phyloP scores from a whole-genome alignment of 1,139 yeast species.

The Hansenula sp. region DNA sequence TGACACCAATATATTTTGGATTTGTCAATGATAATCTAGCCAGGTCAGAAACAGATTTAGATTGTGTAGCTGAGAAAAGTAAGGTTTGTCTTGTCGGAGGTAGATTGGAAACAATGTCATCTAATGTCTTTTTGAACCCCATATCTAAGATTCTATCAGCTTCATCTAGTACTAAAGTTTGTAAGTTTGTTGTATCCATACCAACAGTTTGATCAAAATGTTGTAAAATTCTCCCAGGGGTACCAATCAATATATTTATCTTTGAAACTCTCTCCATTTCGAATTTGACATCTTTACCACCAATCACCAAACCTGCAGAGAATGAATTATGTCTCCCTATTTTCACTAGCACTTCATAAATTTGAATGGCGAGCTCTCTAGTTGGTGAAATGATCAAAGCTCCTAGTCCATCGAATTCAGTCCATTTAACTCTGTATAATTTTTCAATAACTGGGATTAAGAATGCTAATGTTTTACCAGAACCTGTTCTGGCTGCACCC shows the following conservation, averaged over 20 bases:
- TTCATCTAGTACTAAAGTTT: slow-evolving; percentile 85
- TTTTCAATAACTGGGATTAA: slow-evolving; percentile 79
- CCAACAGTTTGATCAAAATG: slow-evolving; percentile 94
- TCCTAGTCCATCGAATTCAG: slow-evolving; percentile 88
- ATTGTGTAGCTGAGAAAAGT: slow-evolving; percentile 89
- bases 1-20: slow-evolving; percentile 68
- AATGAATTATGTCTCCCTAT: slow-evolving; percentile 78
- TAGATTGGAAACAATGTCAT: slow-evolving; percentile 76
- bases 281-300: slow-evolving; percentile 89
- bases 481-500: slow-evolving; percentile 95
- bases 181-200: slow-evolving; percentile 74
- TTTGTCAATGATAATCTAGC: slow-evolving; percentile 83
- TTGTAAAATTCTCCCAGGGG: slow-evolving; percentile 93
- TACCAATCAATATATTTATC: slow-evolving; percentile 87
- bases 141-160: slow-evolving; percentile 95
- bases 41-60: slow-evolving; percentile 80
- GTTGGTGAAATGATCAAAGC: slow-evolving; percentile 92
- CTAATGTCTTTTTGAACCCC: slow-evolving; percentile 91
- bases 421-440: slow-evolving; percentile 70
- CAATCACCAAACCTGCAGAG: slow-evolving; percentile 94
- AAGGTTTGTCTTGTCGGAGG: slow-evolving; percentile 88
- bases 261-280: slow-evolving; percentile 83
- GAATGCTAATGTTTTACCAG: slow-evolving; percentile 94
- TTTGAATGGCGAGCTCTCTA: slow-evolving; percentile 91
- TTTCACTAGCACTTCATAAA: slow-evolving; percentile 81